Conservation (phyloP, 2,329 filamentous ascomycete genomes). For the Paracoccidioides brasiliensis region DNA sequence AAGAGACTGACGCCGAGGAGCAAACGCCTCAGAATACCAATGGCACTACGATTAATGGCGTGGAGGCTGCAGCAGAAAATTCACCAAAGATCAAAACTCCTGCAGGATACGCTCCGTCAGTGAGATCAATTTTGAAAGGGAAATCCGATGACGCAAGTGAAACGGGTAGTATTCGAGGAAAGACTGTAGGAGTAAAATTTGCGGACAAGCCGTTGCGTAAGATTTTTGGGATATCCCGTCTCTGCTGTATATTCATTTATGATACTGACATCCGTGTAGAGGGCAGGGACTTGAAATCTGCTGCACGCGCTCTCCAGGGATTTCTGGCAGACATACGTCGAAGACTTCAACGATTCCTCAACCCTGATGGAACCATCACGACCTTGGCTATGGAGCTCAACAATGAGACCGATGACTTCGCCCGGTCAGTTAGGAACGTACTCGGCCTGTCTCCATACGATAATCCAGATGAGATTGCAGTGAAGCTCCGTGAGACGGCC, state of each 20-base stretch:
- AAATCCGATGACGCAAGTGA: conserved; percentile 28
- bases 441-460: conserved; percentile 39
- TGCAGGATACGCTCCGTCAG: conserved; percentile 24
- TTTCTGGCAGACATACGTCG: conserved; percentile 78
- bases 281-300: conserved; percentile 70
- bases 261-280: conserved; percentile 35
- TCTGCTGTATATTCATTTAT: not conserved
- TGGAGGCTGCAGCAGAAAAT: conserved; percentile 18
- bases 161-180: conserved; percentile 26
- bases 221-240: conserved; percentile 3
- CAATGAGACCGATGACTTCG: conserved; percentile 26
- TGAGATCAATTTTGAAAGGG: conserved; percentile 25
- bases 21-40: conserved; percentile 16
- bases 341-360: conserved; percentile 47
- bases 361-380: conserved; percentile 42
- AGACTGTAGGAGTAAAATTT: conserved; percentile 17
- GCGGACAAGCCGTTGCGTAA: conserved; percentile 20
- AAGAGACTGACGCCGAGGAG: conserved; percentile 12
- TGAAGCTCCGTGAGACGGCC: conserved; percentile 62
- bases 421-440: conserved; percentile 34
- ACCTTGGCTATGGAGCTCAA: conserved; percentile 19
- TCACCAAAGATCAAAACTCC: conserved; percentile 13
- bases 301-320: conserved; percentile 69
- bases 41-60: conserved; percentile 16
- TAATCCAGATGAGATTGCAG: conserved; percentile 46